phyloP scores from a whole-genome alignment of 1,284 basidiomycete genomes.

The Malassezia caprae region DNA sequence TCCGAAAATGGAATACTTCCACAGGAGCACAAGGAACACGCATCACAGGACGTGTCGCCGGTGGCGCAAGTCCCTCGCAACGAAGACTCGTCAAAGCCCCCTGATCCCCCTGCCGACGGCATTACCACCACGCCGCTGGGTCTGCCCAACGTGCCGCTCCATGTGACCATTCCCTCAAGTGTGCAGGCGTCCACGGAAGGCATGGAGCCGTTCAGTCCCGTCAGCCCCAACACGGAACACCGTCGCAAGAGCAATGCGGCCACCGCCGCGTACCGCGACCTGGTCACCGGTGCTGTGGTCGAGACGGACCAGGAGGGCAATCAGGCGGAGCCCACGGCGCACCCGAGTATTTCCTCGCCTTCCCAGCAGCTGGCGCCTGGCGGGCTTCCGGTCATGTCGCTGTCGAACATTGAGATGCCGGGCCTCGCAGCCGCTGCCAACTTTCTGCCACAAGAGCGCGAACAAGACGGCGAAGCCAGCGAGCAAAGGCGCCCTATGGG shows the following conservation, averaged over 20 bases:
- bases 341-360: conserved; percentile 5
- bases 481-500: not conserved
- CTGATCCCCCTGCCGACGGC: not conserved
- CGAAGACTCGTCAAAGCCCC: not conserved
- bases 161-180: not conserved
- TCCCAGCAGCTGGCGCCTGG: not conserved
- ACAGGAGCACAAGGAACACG: too few relatives aligned
- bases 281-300: conserved; percentile 13
- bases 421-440: conserved; percentile 11
- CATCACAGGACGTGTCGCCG: not conserved
- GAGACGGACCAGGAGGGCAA: conserved; percentile 17
- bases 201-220: not conserved
- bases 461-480: not conserved
- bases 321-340: conserved; percentile 5
- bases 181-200: not conserved
- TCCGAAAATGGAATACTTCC: too few relatives aligned
- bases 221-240: not conserved
- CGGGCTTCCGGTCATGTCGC: not conserved
- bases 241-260: not conserved
- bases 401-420: conserved; percentile 1
- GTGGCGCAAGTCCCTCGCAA: not conserved
- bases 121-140: not conserved
- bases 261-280: conserved; percentile 14
- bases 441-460: not conserved
- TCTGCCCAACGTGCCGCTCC: not conserved